Evolutionary conservation across 805 yeast genomes (phyloP).

Genomic region (Schwanniomyces sp.): DNA sequence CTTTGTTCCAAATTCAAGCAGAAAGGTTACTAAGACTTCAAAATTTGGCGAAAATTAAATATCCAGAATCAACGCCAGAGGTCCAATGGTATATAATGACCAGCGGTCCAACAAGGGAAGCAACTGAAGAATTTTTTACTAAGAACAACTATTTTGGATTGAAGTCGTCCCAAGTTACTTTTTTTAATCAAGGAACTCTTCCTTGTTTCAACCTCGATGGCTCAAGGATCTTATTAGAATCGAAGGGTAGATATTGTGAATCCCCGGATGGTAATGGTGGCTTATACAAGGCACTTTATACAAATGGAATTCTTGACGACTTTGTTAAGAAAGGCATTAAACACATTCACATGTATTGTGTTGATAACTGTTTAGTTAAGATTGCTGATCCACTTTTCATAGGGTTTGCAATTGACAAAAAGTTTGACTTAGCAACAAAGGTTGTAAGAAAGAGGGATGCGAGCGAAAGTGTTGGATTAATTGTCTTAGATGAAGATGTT

Average conservation of each 20-base stretch:
- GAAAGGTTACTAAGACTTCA: slow-evolving; percentile 74
- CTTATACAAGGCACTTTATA: slow-evolving; percentile 75
- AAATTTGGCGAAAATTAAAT: slow-evolving; percentile 43
- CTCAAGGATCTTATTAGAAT: slow-evolving; percentile 60
- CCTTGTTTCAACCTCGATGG: slow-evolving; percentile 85
- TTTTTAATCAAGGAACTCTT: slow-evolving; percentile 92
- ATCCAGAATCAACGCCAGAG: slow-evolving; percentile 21
- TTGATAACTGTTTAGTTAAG: slow-evolving; percentile 87
- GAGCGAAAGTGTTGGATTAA: slow-evolving; percentile 85
- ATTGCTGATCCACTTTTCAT: slow-evolving; percentile 90
- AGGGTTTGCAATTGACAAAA: slow-evolving; percentile 74
- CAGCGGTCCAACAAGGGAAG: slow-evolving; percentile 75
- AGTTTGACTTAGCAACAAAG: slow-evolving; percentile 81
- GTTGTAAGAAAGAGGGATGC: slow-evolving; percentile 93
- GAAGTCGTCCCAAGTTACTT: slow-evolving; percentile 53
- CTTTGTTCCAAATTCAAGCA: slow-evolving; percentile 90
- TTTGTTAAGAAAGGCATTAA: slow-evolving; percentile 66
- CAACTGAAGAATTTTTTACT: slow-evolving; percentile 72
- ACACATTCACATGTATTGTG: slow-evolving; percentile 96
- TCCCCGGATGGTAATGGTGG: slow-evolving; percentile 99
- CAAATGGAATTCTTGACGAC: slow-evolving; percentile 66
- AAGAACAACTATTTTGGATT: slow-evolving; percentile 73
- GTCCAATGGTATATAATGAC: slow-evolving; percentile 95
- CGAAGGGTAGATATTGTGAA: slow-evolving; percentile 58
- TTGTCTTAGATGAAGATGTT: slow-evolving; percentile 61